phyloP scores from a whole-genome alignment of 2,329 filamentous ascomycete genomes.

The Penicillium aurantiogriseum region DNA sequence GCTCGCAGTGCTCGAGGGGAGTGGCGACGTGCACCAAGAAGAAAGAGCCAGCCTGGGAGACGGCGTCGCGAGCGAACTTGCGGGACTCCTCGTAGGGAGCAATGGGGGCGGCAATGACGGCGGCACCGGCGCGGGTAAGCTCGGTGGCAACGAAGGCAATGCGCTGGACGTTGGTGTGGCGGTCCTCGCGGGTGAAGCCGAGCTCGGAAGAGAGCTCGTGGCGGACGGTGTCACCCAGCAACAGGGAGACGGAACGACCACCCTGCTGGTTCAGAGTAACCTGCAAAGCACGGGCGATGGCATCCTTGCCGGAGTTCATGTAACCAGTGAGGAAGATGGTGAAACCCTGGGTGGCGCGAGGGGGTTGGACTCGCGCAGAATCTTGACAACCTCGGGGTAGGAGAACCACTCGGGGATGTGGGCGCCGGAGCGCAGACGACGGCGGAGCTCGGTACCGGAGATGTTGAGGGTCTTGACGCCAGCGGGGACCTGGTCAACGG shows the following conservation, averaged over 20 bases:
- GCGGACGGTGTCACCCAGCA: constrained; percentile 93
- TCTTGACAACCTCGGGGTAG: constrained; percentile 96
- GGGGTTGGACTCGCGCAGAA: constrained; percentile 95
- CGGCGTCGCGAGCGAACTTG: constrained; percentile 73
- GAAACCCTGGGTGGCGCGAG: constrained; percentile 89
- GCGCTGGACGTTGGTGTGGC: constrained; percentile 89
- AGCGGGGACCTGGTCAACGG: constrained; percentile 81
- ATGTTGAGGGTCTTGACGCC: constrained; percentile 86
- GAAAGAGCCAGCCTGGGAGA: constrained; percentile 83
- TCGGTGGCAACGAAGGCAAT: constrained; percentile 96
- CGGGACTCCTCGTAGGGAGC: constrained; percentile 84
- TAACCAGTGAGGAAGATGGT: constrained; percentile 97
- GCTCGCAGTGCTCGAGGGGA: constrained; percentile 86
- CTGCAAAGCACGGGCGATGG: constrained; percentile 91
- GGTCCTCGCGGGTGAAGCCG: constrained; percentile 89
- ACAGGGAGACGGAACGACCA: constrained; percentile 87
- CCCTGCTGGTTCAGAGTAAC: constrained; percentile 98
- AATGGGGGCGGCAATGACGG: constrained; percentile 94
- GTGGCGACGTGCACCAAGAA: constrained; percentile 95
- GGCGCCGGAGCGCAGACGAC: constrained; percentile 83
- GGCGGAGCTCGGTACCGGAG: constrained; percentile 85
- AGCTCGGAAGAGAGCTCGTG: constrained; percentile 90
- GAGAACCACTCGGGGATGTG: constrained; percentile 99
- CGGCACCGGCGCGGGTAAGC: constrained; percentile 86
- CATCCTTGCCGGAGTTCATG: constrained; percentile 95